Evolutionary conservation across 768 basidiomycete genomes (phyloP), one percentile per base, ranked within the genome.

Genomic region (Coprinopsis strossmayeri): DNA sequence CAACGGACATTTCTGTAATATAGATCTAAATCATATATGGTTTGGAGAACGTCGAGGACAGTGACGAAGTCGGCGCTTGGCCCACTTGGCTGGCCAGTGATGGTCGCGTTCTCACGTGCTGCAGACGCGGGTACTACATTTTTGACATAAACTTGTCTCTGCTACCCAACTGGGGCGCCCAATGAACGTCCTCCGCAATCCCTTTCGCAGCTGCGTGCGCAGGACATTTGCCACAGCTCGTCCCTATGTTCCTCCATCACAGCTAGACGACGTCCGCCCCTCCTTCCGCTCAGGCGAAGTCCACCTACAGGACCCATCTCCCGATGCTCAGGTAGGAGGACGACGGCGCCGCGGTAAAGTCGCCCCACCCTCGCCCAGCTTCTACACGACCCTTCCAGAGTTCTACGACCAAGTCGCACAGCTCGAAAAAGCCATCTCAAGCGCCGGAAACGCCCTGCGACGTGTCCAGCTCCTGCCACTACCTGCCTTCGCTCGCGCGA

Each of bases 351-450:
- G 3, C 51, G 46, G 5, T 35, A 43, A 9, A 64, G 63, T 51
- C 55, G 60, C 11, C 53, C 49, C 43, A 7, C 15, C 27, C 62
- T 48, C 90, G 90, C 0, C 90, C 18, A 80, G 78, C 41, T 94
- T 92, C 69, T 96, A 89, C 70, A 91, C 92, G 15, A 84, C 83
- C 13, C 81, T 84, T 27, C 70, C 87, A 1, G 69, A 70, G 20
- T 93, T 82, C 69, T 82, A 82, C 62, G 87, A 93, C 64, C 77
- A 81, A 48, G 65, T 93, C 35, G 66, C 70, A 37, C 68, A 75
- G 35, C 77, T 95, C 15, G 81, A 91, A 59, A 68, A 68, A 10
- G 83, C 87, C 45, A 72, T 87, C 25, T 61, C 71, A 24, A 67
- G 73, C 35, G 69, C 82, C 2, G 79, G 81, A n/a, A 61, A 63